Evolutionary conservation across 495 filamentous ascomycete species (phyloP), one percentile per base, ranked within the genome.

Genomic region (Aspergillus cavernicola): DNA sequence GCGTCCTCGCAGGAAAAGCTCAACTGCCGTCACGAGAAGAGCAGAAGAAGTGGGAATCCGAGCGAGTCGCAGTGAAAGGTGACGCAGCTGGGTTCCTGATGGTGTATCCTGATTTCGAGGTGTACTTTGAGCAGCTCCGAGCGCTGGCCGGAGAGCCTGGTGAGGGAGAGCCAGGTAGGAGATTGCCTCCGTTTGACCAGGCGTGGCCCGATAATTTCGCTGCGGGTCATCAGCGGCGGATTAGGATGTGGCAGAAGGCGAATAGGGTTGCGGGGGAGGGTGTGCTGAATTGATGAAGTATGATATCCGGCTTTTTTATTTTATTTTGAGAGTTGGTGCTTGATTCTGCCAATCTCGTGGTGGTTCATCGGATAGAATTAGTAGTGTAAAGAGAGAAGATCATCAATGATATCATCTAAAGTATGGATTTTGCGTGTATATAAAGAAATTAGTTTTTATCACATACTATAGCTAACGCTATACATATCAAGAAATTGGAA

Each of bases 61-160:
- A 75, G 2, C 66, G 81, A 3, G 74, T 83, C 20, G 68, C 69
- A 2, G 28, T 35, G n/a, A 74, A 69, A 28, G 80, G 77, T 0
- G 79, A 82, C 39, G 76, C 76, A 0, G 63, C 72, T 0, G 71
- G 62, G 11, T 84, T 83, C 39, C 67, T 71, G 2, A 60, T 74
- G 16, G 54, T 84, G 16, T 70, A 74, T 31, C 79, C 79, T 0
- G 76, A 82, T 32, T 82, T 82, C 53, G 70, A 78, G 56, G 66
- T 70, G 2, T 81, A 84, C 55, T 84, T 83, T 47, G 79, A 83
- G 56, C 55, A 59, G 1, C 50, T 82, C 39, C 64, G 79, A 3
- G 35, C 11, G 4, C 39, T 81, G 31, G 79, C 79, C 0, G 79
- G 80, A 0, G 70, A 79, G 50, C 73, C 76, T 0, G 43, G 15